Evolutionary conservation across 768 basidiomycete genomes (phyloP).

Genomic region (Leccinum broughii): DNA sequence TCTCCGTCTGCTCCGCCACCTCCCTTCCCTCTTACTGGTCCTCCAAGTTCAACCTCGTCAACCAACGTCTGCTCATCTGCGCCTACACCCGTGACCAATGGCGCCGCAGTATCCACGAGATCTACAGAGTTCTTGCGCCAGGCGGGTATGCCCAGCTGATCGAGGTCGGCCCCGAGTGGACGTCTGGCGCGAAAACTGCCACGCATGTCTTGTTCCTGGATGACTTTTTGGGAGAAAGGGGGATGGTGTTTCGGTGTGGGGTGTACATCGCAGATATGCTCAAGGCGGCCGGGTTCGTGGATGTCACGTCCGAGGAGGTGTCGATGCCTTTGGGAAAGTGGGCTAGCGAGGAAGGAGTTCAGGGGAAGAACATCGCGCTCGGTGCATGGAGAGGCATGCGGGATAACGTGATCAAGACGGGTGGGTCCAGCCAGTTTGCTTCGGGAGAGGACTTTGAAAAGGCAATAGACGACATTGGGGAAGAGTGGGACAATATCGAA

Average conservation of each 20-base stretch:
- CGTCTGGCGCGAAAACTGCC: constrained; percentile 15
- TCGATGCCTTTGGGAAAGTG: constrained; percentile 24
- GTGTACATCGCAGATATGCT: constrained; percentile 23
- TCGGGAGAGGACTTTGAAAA: constrained; percentile 23
- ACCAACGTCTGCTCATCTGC: constrained; percentile 34
- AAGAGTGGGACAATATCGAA: constrained; percentile 28
- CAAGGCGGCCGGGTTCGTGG: constrained; percentile 18
- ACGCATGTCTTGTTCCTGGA: constrained; percentile 11
- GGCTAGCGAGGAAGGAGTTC: constrained; percentile 25
- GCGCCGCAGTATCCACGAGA: constrained; percentile 25
- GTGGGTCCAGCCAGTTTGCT: constrained; percentile 14
- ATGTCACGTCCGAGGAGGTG: constrained; percentile 20
- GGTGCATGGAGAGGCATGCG: constrained; percentile 27
- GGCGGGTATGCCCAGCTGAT: constrained; percentile 36
- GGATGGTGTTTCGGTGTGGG: constrained; percentile 11
- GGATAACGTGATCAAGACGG: constrained; percentile 21
- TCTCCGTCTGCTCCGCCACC: constrained; percentile 26
- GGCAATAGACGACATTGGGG: constrained; percentile 14
- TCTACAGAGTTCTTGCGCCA: constrained; percentile 33
- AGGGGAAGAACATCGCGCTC: constrained; percentile 16
- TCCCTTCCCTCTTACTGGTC: constrained; percentile 33
- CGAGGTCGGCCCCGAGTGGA: constrained; percentile 24
- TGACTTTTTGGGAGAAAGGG: constrained; percentile 8
- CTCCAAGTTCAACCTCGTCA: constrained; percentile 32
- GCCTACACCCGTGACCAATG: constrained; percentile 33